A percentile compares a stretch with the other conserved stretches of the same genome.
Evolutionary conservation across 306 rosid genomes (phyloP).

Genomic region (Mimosa bimucronata): DNA sequence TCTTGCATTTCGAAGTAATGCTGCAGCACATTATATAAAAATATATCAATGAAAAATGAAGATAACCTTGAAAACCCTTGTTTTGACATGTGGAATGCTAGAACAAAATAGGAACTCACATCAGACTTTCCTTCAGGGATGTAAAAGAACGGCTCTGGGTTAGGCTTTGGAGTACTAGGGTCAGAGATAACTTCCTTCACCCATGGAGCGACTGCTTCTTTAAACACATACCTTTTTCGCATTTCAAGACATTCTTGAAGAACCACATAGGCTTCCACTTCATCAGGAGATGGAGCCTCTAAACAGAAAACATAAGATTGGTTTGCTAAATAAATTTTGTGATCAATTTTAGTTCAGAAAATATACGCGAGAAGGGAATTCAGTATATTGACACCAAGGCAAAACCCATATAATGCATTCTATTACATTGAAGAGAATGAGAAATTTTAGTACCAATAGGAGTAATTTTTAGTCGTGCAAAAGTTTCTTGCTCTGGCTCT

Average conservation of each 20-base stretch:
- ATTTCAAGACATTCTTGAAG: conserved; percentile 96
- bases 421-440: conserved; percentile 7
- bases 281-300: conserved; percentile 94
- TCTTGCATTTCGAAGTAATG: conserved; percentile 91
- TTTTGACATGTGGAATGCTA: background rate
- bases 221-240: conserved; percentile 82
- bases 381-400: background rate
- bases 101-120: conserved; percentile 61
- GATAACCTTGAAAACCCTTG: background rate
- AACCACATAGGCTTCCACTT: conserved; percentile 71
- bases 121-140: conserved; percentile 81
- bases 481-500: conserved; percentile 78
- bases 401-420: conserved; percentile 17
- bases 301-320: conserved; percentile 28
- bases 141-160: conserved; percentile 82
- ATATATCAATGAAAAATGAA: conserved; percentile 29
- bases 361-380: conserved; percentile 6
- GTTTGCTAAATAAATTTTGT: conserved; percentile 23
- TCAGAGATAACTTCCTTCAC: conserved; percentile 91
- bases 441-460: conserved; percentile 53
- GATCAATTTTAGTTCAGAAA: conserved; percentile 22
- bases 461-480: conserved; percentile 63
- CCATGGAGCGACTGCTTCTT: conserved; percentile 94
- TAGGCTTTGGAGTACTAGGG: conserved; percentile 97
- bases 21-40: conserved; percentile 55